Base-by-base conservation (phyloP, 768 basidiomycete species). In the Clavulina sp. region DNA sequence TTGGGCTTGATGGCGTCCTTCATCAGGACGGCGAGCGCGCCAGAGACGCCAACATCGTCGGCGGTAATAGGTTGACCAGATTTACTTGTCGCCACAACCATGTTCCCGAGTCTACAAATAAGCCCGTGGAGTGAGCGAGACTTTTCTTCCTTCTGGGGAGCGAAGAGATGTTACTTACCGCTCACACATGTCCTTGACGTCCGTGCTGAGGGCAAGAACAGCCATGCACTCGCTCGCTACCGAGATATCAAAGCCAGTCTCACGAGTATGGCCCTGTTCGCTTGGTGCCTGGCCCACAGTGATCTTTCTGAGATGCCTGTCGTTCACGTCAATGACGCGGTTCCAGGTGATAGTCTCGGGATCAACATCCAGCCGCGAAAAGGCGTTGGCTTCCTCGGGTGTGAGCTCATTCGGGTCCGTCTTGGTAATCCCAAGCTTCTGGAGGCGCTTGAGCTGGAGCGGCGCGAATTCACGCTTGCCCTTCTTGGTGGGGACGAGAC, bases 1-100 rank as follows among this genome's bases (percentile, higher is more conserved):
- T 96, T 99, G 23, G 93, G 93, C 69, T 97, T 99, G 70, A 99
- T 89, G 16, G 95, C 87, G 60, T 99, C 93, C 70, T 96, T 96
- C 80, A 99, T 84, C 56, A 99, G 74, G 49, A 97, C 92, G 13
- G 93, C 86, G 49, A 99, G 77, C 49, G 93, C 91, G 53, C 91
- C 92, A 56, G 88, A 83, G 58, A 84, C 86, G 57, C 93, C 93
- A 49, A 99, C 75, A 63, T 99, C 93, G 62, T 97, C 93, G 24
- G 89, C 89, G 33, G 93, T 99, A 65, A 99, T 73, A 26, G 92
- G 78, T 2, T 89, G 84, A 21, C 93, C 95, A 21, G 72, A 74
- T 64, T 85, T 92, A 70, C 83, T 84, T 2, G 89, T 86, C 4
- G 86, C 93, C 44, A 99, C 87, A 26, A 99, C 93, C 92, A 97